Evolutionary conservation across 805 yeast species (phyloP), one percentile per base, ranked within the genome.

Genomic region (Candida corydali): DNA sequence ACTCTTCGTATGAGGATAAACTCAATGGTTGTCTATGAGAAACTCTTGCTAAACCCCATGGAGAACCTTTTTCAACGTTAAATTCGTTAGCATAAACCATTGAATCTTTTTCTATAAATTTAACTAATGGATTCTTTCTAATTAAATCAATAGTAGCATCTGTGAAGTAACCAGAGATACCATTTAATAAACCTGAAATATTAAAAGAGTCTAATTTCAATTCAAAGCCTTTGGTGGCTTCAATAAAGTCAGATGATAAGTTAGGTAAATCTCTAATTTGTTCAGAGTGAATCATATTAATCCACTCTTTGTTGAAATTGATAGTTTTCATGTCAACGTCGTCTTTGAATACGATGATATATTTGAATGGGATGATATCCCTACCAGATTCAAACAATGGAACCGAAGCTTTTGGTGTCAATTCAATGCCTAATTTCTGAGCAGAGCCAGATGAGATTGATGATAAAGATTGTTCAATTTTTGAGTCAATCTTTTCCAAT

Each of bases 21-120:
- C 78, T 76, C 53, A 82, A 70, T 12, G 80, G 71, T 40, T 79
- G 76, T 62, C 89, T 76, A 65, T 87, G 95, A 17, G 95, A 84
- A 42, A 88, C 78, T 70, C 96, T 78, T 17, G 95, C 85, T 45
- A 88, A 74, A 51, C 96, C 96, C 96, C 96, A 88, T 32, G 96
- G 95, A 19, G 95, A 89, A 44, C 88, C 88, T 46, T 75, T 74
- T 66, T 87, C 93, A 42, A 76, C 73, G 43, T 78, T 75, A 36
- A 79, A 72, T 49, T 78, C 81, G 36, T 65, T 67, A 19, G 87
- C 77, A 43, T 69, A 64, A 37, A 86, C 95, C 43, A 70, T 61
- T 1, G 89, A 80, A 55, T 86, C 95, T 51, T 69, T 63, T 67
- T 86, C 96, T 42, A 86, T 81, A 55, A 75, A 78, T 34, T 76